Evolutionary conservation across 106 monocot genomes (phyloP).

Genomic region (Xerophyta viscosa): DNA sequence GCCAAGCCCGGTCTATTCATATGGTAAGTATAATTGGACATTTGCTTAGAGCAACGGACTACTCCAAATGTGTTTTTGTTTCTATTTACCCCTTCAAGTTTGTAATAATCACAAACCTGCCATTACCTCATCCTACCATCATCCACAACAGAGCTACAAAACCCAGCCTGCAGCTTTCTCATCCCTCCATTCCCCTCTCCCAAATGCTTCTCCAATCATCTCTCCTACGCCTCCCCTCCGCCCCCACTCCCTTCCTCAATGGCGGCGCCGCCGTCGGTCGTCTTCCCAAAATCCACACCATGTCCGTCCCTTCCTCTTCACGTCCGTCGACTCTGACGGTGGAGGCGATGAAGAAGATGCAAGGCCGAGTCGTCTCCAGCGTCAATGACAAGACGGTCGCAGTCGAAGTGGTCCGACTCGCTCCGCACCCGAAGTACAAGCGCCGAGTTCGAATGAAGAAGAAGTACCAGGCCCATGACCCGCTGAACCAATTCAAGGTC

Average conservation of each 20-base stretch:
- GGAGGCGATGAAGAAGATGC: slow-evolving; percentile 59
- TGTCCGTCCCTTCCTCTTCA: not conserved
- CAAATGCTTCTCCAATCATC: not conserved
- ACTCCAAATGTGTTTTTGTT: no score
- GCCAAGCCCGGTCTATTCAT: no score
- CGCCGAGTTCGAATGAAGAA: slow-evolving; percentile 62
- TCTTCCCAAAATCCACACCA: not conserved
- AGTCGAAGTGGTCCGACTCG: slow-evolving; percentile 71
- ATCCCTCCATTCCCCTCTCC: not conserved
- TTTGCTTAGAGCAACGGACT: no score
- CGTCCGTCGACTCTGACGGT: slow-evolving; percentile 23
- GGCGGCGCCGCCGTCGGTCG: slow-evolving; percentile 13
- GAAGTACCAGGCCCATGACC: slow-evolving; percentile 93
- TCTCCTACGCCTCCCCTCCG: not conserved
- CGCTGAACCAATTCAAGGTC: slow-evolving; percentile 71
- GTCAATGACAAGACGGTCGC: slow-evolving; percentile 85
- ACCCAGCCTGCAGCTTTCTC: not conserved
- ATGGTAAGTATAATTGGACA: no score
- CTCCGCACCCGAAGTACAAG: slow-evolving; percentile 92
- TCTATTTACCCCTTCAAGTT: no score
- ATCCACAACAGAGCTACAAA: slow-evolving; percentile 1
- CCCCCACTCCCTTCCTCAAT: slow-evolving; percentile 38
- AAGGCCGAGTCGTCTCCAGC: slow-evolving; percentile 65
- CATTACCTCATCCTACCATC: no score
- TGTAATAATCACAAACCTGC: no score